Evolutionary conservation across 2,329 filamentous ascomycete genomes (phyloP).

Genomic region (Geoglossum cookeanum): DNA sequence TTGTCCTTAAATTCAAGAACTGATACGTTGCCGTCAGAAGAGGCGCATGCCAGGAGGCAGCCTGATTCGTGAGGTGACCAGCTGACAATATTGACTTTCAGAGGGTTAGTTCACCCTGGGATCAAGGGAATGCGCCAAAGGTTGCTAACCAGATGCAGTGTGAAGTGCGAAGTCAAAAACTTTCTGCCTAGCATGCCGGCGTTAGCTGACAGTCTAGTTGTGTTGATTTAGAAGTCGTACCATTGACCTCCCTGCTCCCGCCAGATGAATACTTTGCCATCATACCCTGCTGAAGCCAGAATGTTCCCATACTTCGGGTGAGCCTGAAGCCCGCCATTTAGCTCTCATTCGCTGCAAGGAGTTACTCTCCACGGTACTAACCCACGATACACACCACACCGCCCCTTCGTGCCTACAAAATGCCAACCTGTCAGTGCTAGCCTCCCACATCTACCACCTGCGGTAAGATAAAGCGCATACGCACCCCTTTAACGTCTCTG

Average conservation of each 20-base stretch:
- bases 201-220: slow-evolving; percentile 8
- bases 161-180: slow-evolving; percentile 88
- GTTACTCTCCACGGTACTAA: slow-evolving; percentile 16
- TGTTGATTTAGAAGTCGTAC: background rate
- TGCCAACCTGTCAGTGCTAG: slow-evolving; percentile 5
- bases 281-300: slow-evolving; percentile 84
- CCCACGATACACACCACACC: slow-evolving; percentile 94
- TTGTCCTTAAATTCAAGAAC: slow-evolving; percentile 97
- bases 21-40: slow-evolving; percentile 79
- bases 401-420: slow-evolving; percentile 70
- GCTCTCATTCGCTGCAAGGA: background rate
- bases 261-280: slow-evolving; percentile 98
- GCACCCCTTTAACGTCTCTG: slow-evolving; percentile 86
- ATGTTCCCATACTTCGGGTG: slow-evolving; percentile 98
- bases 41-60: slow-evolving; percentile 85
- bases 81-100: slow-evolving; percentile 72
- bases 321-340: slow-evolving; percentile 28
- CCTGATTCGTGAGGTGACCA: slow-evolving; percentile 97
- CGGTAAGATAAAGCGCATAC: background rate
- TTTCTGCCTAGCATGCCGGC: slow-evolving; percentile 37
- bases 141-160: slow-evolving; percentile 45
- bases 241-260: slow-evolving; percentile 45
- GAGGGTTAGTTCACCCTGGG: background rate
- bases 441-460: background rate
- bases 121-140: background rate